Evolutionary conservation across 805 yeast genomes (phyloP).

Genomic region (Nakazawaea wyomingensis): DNA sequence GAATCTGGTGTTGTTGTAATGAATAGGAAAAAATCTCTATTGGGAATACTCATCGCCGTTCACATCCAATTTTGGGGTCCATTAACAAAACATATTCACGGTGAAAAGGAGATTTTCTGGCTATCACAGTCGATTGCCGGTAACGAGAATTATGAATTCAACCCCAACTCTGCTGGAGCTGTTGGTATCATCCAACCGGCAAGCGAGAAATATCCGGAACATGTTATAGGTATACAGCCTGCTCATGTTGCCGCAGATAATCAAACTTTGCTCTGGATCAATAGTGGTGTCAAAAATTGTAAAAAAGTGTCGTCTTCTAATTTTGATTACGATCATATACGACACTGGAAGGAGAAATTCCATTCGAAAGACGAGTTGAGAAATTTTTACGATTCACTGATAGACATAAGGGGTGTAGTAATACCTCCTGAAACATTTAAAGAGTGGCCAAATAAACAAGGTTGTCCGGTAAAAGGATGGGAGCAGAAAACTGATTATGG

Average conservation of each 20-base stretch:
- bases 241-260: slow-evolving; percentile 53
- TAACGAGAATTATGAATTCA: slow-evolving; percentile 48
- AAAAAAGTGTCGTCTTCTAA: slow-evolving; percentile 36
- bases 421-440: slow-evolving; percentile 49
- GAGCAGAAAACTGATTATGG: slow-evolving; percentile 37
- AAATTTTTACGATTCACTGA: slow-evolving; percentile 32
- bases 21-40: slow-evolving; percentile 44
- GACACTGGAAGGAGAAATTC: slow-evolving; percentile 22
- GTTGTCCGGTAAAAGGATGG: slow-evolving; percentile 49
- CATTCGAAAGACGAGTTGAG: slow-evolving; percentile 21
- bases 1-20: slow-evolving; percentile 45
- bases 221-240: slow-evolving; percentile 35
- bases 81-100: slow-evolving; percentile 54
- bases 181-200: slow-evolving; percentile 34
- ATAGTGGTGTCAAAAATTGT: slow-evolving; percentile 67
- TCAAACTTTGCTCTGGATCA: slow-evolving; percentile 55
- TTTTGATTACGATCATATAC: slow-evolving; percentile 30
- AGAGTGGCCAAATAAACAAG: slow-evolving; percentile 28
- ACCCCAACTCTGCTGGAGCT: slow-evolving; percentile 49
- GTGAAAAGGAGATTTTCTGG: slow-evolving; percentile 80
- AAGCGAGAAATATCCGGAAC: slow-evolving; percentile 22
- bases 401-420: slow-evolving; percentile 31
- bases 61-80: slow-evolving; percentile 38
- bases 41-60: slow-evolving; percentile 40
- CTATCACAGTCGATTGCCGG: slow-evolving; percentile 56